Evolutionary conservation across 1,284 basidiomycete genomes (phyloP).

Genomic region (Puccinia triticina): DNA sequence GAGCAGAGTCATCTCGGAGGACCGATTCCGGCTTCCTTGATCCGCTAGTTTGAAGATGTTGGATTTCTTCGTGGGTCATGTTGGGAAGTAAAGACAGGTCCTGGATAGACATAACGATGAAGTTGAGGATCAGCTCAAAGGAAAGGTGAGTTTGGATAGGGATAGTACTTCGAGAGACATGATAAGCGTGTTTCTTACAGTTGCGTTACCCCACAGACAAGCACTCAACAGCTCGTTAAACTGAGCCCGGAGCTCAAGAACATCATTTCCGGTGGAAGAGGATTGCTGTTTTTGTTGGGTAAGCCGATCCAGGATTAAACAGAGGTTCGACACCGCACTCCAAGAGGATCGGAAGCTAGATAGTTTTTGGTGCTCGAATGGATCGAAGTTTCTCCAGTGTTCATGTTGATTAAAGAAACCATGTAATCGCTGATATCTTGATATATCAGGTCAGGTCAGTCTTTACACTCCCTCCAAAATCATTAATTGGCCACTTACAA

Average conservation of each 20-base stretch:
- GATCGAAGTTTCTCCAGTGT: conserved; percentile 80
- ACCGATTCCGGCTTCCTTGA: conserved; percentile 76
- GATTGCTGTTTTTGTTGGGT: not conserved
- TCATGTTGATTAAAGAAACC: conserved; percentile 72
- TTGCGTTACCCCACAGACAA: conserved; percentile 72
- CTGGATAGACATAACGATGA: conserved; percentile 60
- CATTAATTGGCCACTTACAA: conserved; percentile 61
- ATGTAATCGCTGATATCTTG: conserved; percentile 80
- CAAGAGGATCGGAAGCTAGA: conserved; percentile 81
- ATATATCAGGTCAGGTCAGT: not conserved
- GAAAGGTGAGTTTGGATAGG: not conserved
- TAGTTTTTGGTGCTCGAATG: conserved; percentile 79
- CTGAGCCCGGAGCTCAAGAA: conserved; percentile 69
- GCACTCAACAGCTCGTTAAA: conserved; percentile 67
- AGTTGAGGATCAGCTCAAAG: not conserved
- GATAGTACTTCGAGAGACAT: not conserved
- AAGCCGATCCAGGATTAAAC: conserved; percentile 37
- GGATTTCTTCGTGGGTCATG: conserved; percentile 76
- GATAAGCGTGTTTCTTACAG: conserved; percentile 23
- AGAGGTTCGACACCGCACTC: conserved; percentile 68
- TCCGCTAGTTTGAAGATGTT: conserved; percentile 68
- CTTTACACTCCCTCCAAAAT: no score
- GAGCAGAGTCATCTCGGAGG: conserved; percentile 77
- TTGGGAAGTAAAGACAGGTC: conserved; percentile 82
- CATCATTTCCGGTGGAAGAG: not conserved